Evolutionary conservation across 2,329 filamentous ascomycete species (phyloP), one percentile per base, ranked within the genome.

Genomic region (Exophiala spinifera): DNA sequence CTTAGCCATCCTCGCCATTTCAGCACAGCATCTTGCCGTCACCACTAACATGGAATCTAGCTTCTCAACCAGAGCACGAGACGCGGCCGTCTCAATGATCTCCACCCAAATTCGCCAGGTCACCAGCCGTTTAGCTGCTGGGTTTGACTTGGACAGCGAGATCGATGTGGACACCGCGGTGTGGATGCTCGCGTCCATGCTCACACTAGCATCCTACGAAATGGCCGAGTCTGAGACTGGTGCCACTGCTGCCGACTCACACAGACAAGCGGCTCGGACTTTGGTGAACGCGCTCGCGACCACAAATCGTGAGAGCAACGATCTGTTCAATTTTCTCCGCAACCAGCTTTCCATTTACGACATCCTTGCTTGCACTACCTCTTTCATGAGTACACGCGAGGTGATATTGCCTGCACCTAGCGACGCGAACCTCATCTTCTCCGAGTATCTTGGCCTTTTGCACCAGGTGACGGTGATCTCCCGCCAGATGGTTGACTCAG

Each of bases 151-250:
- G 21, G 45, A 34, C 13, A 57, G 48, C 14, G 51, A 60, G 13
- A 60, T 60, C 40, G 57, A 60, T 37, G 33, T 51, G 19, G 57
- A 60, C n/a, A 60, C 57, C 19, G 57, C 54, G 1, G 57, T 54
- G 17, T 60, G 57, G 53, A 57, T 60, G 57, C 57, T 60, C 6
- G 57, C 57, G 4, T 60, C 57, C 31, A 60, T 60, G 57, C 48
- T 60, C 23, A 60, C 57, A 7, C 45, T 60, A 14, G 54, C 57
- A 11, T 45, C 39, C n/a, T 60, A 60, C 44, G 57, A 60, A 40
- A 60, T 60, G 57, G 51, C 51, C 3, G 57, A 60, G 25, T 57
- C 57, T 15, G 54, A 55, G 23, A 48, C 39, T 13, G 57, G 57
- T 3, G 57, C 53, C 7, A 44, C 39, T 5, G 57, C 54, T 4